These are phyloP conservation scores for Arctium lappa DNA, from an alignment of 129 eudicot genomes.

Conservation along the genomic window DNA sequence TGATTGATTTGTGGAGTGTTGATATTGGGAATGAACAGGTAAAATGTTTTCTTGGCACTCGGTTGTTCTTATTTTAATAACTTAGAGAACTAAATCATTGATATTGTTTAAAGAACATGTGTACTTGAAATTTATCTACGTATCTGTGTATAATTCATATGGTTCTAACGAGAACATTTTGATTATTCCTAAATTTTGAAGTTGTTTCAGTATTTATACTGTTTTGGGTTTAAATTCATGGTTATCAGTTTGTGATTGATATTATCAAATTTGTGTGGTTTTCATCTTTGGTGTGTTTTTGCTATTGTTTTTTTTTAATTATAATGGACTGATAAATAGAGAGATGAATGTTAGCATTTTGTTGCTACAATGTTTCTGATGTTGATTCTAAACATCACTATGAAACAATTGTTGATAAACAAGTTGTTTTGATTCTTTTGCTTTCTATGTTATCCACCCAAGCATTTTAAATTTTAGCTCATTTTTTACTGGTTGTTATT, in stretches of 20 bases:
- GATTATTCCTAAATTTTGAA: too few species aligned
- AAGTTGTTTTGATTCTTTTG: background rate
- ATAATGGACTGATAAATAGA: background rate
- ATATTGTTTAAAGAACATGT: background rate
- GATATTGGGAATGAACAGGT: background rate
- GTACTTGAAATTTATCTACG: background rate
- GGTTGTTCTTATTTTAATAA: too few species aligned
- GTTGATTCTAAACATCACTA: background rate
- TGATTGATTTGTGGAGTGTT: background rate
- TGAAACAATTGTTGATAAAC: background rate
- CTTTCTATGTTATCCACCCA: background rate
- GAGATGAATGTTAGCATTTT: background rate
- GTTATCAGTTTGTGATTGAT: background rate
- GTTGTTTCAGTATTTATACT: background rate
- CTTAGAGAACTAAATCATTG: background rate
- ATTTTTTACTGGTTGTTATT: too few species aligned
- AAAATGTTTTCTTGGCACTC: too few species aligned
- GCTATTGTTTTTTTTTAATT: background rate
- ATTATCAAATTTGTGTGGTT: background rate
- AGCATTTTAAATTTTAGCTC: background rate
- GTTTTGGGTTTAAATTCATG: background rate
- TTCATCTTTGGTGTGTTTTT: too few species aligned
- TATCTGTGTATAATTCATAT: background rate
- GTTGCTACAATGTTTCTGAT: background rate
- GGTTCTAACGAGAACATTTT: background rate